phyloP scores from a whole-genome alignment of 352 stramenopile species.

The Pythium insidiosum region DNA sequence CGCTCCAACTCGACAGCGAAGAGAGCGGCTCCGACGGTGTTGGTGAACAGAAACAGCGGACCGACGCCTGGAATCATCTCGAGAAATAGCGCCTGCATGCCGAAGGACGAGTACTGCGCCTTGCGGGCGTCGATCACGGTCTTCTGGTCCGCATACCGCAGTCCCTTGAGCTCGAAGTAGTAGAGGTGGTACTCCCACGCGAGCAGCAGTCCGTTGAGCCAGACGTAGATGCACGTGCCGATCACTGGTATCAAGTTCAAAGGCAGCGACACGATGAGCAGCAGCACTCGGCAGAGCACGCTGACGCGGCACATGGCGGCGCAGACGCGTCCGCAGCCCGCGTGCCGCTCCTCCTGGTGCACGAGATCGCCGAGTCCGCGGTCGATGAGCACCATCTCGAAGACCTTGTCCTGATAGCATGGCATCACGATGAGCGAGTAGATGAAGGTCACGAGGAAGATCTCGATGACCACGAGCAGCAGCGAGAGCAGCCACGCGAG shows the following conservation, averaged over 20 bases:
- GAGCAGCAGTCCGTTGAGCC: conserved; percentile 58
- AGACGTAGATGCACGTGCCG: conserved; percentile 53
- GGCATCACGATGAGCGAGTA: conserved; percentile 47
- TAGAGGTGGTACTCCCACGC: conserved; percentile 69
- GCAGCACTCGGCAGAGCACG: conserved; percentile 29
- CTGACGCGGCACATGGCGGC: conserved; percentile 51
- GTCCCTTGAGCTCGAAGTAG: conserved; percentile 71
- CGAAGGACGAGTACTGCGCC: conserved; percentile 55
- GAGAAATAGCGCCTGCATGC: conserved; percentile 61
- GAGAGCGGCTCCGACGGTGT: conserved; percentile 55
- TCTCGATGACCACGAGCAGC: conserved; percentile 56
- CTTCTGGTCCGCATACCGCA: conserved; percentile 46
- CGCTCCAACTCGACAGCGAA: conserved; percentile 62
- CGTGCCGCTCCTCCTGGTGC: conserved; percentile 31
- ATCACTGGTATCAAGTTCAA: conserved; percentile 62
- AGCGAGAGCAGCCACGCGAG: conserved; percentile 54
- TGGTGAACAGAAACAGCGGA: conserved; percentile 64
- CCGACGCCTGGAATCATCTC: conserved; percentile 67
- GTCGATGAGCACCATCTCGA: conserved; percentile 43
- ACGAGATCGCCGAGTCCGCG: conserved; percentile 42
- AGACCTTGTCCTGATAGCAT: conserved; percentile 57
- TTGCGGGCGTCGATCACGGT: conserved; percentile 35
- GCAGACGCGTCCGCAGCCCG: conserved; percentile 33
- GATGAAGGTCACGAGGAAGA: conserved; percentile 66
- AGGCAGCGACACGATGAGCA: conserved; percentile 55